Conservation (phyloP, 352 stramenopile species). For the Phytophthora aleatoria region DNA sequence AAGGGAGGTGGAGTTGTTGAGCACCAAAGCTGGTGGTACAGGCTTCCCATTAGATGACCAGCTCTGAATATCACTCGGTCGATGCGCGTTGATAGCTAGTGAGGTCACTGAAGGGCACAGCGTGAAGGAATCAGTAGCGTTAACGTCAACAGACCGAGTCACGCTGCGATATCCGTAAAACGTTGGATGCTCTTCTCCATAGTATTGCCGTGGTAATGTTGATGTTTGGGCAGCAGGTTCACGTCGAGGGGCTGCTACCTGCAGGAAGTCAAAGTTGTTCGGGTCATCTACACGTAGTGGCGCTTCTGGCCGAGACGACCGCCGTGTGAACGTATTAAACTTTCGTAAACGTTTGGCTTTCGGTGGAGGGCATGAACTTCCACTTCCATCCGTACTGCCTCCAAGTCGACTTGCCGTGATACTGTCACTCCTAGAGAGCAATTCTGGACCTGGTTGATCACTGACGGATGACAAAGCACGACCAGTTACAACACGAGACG, state of each 20-base stretch:
- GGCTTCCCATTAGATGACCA: constrained; percentile 7
- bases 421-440: constrained; percentile 11
- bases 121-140: constrained; percentile 4
- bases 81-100: constrained; percentile 17
- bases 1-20: constrained; percentile 17
- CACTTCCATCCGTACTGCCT: constrained; percentile 3
- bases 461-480: constrained; percentile 7
- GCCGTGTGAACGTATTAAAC: constrained; percentile 15
- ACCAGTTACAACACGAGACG: constrained; percentile 20
- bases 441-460: constrained; percentile 12
- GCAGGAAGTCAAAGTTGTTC: constrained; percentile 38
- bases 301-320: constrained; percentile 13
- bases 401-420: constrained; percentile 17
- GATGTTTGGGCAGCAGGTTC: constrained; percentile 1
- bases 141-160: constrained; percentile 1
- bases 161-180: constrained; percentile 2
- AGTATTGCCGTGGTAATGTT: constrained; percentile 7
- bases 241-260: constrained; percentile 28
- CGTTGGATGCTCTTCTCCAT: neutral
- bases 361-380: neutral
- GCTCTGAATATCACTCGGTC: neutral
- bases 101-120: constrained; percentile 21
- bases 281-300: constrained; percentile 10
- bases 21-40: constrained; percentile 10
- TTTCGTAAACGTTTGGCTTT: constrained; percentile 15